These are phyloP conservation scores for Colletotrichum tofieldiae DNA, from an alignment of 2,329 filamentous ascomycete species.

Conservation along the genomic window DNA sequence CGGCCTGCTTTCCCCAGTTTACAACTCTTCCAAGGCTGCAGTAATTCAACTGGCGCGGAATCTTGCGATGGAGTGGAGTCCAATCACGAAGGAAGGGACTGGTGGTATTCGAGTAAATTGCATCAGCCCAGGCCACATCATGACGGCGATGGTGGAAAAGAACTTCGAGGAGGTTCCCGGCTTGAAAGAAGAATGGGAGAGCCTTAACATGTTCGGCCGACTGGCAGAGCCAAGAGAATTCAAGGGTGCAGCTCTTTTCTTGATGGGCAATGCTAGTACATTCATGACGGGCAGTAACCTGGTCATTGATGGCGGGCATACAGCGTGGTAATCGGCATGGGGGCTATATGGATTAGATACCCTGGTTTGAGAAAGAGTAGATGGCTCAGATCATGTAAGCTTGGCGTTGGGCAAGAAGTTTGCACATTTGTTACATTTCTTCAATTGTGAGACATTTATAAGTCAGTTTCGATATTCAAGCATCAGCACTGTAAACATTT, in stretches of 20 bases:
- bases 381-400: too few relatives aligned
- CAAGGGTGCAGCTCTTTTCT: conserved; percentile 72
- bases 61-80: conserved; percentile 76
- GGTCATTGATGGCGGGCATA: conserved; percentile 71
- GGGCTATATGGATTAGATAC: background rate
- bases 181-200: conserved; percentile 73
- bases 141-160: conserved; percentile 80
- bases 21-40: conserved; percentile 78
- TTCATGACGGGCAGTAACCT: conserved; percentile 75
- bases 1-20: conserved; percentile 77
- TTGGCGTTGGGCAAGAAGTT: background rate
- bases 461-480: background rate
- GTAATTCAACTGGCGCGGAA: conserved; percentile 75
- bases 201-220: conserved; percentile 80
- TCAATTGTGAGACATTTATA: too few relatives aligned
- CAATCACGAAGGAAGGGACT: conserved; percentile 53
- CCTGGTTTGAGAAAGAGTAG: background rate
- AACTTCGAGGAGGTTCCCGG: conserved; percentile 80
- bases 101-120: conserved; percentile 74
- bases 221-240: conserved; percentile 73
- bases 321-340: conserved; percentile 61
- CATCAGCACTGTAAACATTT: background rate
- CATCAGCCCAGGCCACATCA: conserved; percentile 54
- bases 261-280: conserved; percentile 73
- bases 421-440: background rate